Evolutionary conservation across 1,284 basidiomycete species (phyloP), one percentile per base, ranked within the genome.

Genomic region (Ceratobasidium sp.): DNA sequence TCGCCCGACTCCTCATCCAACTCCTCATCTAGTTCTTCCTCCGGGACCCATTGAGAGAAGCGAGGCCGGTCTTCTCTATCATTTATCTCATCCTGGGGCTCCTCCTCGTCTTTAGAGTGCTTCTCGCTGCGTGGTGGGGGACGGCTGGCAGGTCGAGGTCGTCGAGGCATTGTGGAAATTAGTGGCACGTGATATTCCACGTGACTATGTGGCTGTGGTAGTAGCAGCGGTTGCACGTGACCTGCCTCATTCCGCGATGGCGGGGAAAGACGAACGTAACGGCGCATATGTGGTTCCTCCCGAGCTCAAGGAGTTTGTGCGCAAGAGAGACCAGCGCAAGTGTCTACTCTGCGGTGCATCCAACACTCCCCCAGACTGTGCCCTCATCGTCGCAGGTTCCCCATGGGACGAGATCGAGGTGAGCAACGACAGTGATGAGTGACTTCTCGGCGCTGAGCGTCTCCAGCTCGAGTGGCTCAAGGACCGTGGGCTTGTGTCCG

Each of bases 1-100:
- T 87, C 86, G 48, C 89, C 89, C 33, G 87, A n/a, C 36, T 41
- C 36, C 36, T 41, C 36, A 41, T 41, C 6, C 36, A 41, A 11
- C 36, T 41, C 36, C 36, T 41, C 36, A 81, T 76, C 63, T 14
- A 79, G 78, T 14, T 87, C 86, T 15, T 87, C 86, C 50, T 89
- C 89, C 33, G 87, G 89, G 17, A 87, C 84, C 87, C 89, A 91
- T 75, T 88, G 87, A 29, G 85, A 85, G 45, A 88, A 82, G 36
- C 88, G 84, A 2, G 87, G 86, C 1, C 83, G 84, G 77, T 89
- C 87, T 0, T 82, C 79, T 67, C 86, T 75, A 14, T 75, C 76
- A 24, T 77, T 77, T 27, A 77, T 79, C 4, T 79, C 78, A 15
- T 79, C 78, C 33, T 80, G 77, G 8, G 75, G 75, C 41, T 79